These are phyloP conservation scores for Karstenula rhodostoma DNA, from an alignment of 2,329 filamentous ascomycete genomes.

Conservation along the genomic window DNA sequence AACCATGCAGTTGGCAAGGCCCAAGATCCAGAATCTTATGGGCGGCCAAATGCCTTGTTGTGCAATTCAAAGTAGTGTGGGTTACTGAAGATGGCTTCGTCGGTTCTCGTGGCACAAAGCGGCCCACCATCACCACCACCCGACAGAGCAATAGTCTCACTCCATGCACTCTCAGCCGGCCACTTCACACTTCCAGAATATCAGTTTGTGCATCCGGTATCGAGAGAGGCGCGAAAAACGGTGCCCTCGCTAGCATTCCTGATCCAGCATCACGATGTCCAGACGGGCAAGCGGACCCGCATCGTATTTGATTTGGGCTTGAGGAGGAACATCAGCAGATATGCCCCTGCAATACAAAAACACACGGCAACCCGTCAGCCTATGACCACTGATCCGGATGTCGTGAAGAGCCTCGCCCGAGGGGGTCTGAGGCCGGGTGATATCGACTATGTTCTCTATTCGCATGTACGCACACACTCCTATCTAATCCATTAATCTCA, in stretches of 20 bases:
- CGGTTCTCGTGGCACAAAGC: slow-evolving; percentile 16
- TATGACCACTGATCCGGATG: slow-evolving; percentile 49
- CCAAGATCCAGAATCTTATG: neutral
- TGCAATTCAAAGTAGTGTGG: neutral
- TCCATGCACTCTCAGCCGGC: slow-evolving; percentile 49
- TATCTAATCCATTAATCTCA: neutral
- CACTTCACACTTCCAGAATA: slow-evolving; percentile 59
- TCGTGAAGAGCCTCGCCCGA: slow-evolving; percentile 48
- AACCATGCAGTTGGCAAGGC: neutral
- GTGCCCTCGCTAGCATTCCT: slow-evolving; percentile 65
- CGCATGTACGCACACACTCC: slow-evolving; percentile 45
- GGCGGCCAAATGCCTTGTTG: neutral
- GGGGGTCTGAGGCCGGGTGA: slow-evolving; percentile 48
- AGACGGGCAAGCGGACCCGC: slow-evolving; percentile 44
- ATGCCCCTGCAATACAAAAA: slow-evolving; percentile 55
- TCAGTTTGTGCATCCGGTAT: slow-evolving; percentile 57
- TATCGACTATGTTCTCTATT: slow-evolving; percentile 54
- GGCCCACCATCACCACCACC: slow-evolving; percentile 24
- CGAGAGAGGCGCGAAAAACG: slow-evolving; percentile 54
- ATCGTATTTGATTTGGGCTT: slow-evolving; percentile 65
- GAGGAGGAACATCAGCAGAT: slow-evolving; percentile 55
- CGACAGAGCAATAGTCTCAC: slow-evolving; percentile 36
- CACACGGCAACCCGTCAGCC: slow-evolving; percentile 59
- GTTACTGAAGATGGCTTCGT: slow-evolving; percentile 20
- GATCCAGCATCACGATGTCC: slow-evolving; percentile 56